A percentile compares a stretch with the other conserved stretches of the same genome.
Conservation (phyloP, 1,139 yeast genomes). For the Petasospora fabianii region DNA sequence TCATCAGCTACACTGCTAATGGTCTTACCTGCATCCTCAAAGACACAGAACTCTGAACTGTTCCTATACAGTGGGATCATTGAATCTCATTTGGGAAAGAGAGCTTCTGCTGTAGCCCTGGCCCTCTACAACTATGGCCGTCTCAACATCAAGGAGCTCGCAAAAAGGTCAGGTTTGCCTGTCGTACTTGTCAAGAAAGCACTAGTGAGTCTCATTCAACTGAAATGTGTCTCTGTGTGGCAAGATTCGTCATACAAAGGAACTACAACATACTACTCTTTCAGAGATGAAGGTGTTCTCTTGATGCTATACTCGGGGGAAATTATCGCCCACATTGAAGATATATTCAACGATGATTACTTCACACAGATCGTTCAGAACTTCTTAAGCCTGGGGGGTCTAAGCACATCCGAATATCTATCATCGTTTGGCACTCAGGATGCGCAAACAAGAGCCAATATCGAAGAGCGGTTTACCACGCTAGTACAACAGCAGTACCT, state of each 20-base stretch:
- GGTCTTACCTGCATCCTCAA: conserved; percentile 27
- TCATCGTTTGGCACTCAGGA: conserved; percentile 33
- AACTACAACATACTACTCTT: conserved; percentile 47
- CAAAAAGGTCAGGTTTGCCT: conserved; percentile 39
- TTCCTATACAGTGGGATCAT: conserved; percentile 53
- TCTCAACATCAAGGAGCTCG: conserved; percentile 46
- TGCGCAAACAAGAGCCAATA: conserved; percentile 24
- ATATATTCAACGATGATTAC: conserved; percentile 34
- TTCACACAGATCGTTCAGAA: conserved; percentile 74
- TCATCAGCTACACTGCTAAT: not conserved
- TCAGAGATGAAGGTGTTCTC: conserved; percentile 62
- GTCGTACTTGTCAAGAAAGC: conserved; percentile 48
- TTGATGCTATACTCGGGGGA: conserved; percentile 74
- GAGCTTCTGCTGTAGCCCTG: conserved; percentile 54
- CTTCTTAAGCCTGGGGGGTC: conserved; percentile 58
- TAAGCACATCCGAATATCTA: conserved; percentile 59
- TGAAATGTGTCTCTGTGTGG: conserved; percentile 57
- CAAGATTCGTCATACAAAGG: conserved; percentile 38
- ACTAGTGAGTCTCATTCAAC: conserved; percentile 61
- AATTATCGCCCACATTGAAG: conserved; percentile 54
- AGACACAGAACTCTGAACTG: conserved; percentile 59
- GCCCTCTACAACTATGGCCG: conserved; percentile 59
- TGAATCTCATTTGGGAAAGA: conserved; percentile 58
- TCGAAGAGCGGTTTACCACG: conserved; percentile 38
- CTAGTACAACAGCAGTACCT: conserved; percentile 61